Base-by-base conservation (phyloP, 2,329 filamentous ascomycete species). In the Stachybotrys chartarum region DNA sequence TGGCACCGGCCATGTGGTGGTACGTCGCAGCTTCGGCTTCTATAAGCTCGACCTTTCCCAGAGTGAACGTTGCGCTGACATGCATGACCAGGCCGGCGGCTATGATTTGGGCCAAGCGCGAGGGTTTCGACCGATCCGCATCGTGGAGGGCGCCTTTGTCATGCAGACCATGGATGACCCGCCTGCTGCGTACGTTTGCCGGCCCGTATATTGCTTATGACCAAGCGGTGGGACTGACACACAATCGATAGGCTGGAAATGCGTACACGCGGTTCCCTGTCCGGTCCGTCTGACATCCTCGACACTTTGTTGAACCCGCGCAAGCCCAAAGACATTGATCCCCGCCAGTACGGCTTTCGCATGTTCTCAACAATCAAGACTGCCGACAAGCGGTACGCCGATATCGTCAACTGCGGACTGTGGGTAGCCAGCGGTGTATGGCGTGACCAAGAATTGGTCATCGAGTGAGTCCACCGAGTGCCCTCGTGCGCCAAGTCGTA, bases 301-400 rank as follows among this genome's bases (percentile, higher is more conserved):
- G 72, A 74, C 55, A 65, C 67, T 50, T 64, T 76, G 50, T 66
- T 76, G 32, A 70, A 67, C 56, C 70, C 71, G 1, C 64, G 68
- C 17, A 62, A 69, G 47, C 65, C 70, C 49, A 71, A 71, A 60
- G 65, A 70, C 55, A 72, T 75, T 52, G 72, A 74, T 55, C 71
- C 72, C 11, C 69, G 72, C 14, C 70, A 71, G 54, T 79, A 79
- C 59, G 75, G 73, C 56, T 79, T 79, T 59, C 72, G 76, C 58
- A 68, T 79, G 61, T 78, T 77, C 56, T 72, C 76, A 56, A 76
- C 75, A 17, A 75, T 79, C 68, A 77, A 78, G 63, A 78, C 77
- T 24, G 69, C 74, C 3, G 77, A 79, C 64, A 72, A 75, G 62
- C 71, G 77, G 32, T 79, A 79, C 59, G 70, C 70, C 51, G 74